phyloP scores from a whole-genome alignment of 164 flowering plant genomes.

The Cinnamomum micranthum region DNA sequence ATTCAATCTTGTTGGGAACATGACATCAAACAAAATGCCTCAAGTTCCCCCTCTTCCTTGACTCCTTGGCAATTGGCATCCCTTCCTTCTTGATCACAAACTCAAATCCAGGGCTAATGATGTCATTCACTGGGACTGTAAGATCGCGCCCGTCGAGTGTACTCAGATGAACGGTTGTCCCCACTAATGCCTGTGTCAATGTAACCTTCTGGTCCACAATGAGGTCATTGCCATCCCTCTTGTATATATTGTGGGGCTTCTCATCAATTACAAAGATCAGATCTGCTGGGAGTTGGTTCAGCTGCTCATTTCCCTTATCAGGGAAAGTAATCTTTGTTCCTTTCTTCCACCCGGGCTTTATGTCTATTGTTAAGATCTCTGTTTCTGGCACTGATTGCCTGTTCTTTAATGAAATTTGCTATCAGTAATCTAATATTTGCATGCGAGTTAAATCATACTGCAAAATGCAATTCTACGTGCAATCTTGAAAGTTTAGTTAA shows the following conservation, averaged over 20 bases:
- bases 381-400: conserved; percentile 27
- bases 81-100: conserved; percentile 49
- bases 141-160: conserved; percentile 59
- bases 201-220: conserved; percentile 40
- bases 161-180: conserved; percentile 42
- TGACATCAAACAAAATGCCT: conserved; percentile 36
- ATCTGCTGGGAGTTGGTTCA: conserved; percentile 55
- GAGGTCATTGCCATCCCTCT: conserved; percentile 75
- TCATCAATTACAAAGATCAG: conserved; percentile 67
- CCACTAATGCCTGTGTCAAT: conserved; percentile 55
- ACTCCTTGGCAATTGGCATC: conserved; percentile 53
- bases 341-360: conserved; percentile 84
- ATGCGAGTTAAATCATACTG: too few relatives aligned
- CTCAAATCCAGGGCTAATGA: conserved; percentile 58
- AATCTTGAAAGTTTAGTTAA: too few relatives aligned
- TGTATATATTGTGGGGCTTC: conserved; percentile 56
- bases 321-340: conserved; percentile 83
- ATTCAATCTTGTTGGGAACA: conserved; percentile 35
- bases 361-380: conserved; percentile 59
- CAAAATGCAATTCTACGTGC: too few relatives aligned
- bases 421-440: too few relatives aligned
- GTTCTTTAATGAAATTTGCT: conserved; percentile 1
- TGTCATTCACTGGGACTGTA: conserved; percentile 38
- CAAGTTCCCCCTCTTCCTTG: conserved; percentile 44
- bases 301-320: conserved; percentile 68